Evolutionary conservation across 805 yeast species (phyloP).

Genomic region (Schizosaccharomyces osmophilus): DNA sequence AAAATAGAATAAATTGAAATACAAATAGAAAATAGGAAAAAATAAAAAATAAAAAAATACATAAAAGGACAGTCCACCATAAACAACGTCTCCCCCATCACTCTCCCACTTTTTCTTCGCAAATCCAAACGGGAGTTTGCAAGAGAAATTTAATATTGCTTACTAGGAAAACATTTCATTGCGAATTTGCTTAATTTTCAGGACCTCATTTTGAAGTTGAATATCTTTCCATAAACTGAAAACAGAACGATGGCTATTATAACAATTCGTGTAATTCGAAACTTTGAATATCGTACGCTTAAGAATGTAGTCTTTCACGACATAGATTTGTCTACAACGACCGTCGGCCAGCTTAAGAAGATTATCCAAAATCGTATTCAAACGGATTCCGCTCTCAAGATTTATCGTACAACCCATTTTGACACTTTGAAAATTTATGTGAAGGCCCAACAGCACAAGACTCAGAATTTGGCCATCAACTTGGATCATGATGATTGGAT

Average conservation of each 20-base stretch:
- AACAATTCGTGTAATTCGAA: conserved; percentile 69
- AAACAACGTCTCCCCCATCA: too few species aligned
- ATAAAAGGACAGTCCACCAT: too few species aligned
- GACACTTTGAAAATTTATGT: conserved; percentile 49
- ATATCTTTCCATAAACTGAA: not conserved
- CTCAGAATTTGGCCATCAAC: conserved; percentile 76
- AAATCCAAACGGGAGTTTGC: too few species aligned
- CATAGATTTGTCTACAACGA: conserved; percentile 44
- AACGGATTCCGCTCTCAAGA: not conserved
- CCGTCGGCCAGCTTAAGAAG: conserved; percentile 38
- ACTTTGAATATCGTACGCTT: conserved; percentile 77
- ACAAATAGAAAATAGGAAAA: too few species aligned
- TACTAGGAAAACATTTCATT: too few species aligned
- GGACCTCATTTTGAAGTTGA: not conserved
- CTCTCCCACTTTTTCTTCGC: too few species aligned
- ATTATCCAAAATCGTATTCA: conserved; percentile 17
- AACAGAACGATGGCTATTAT: conserved; percentile 31
- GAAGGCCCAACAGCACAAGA: conserved; percentile 84
- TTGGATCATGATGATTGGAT: conserved; percentile 68
- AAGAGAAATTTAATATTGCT: too few species aligned
- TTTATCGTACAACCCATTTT: not conserved
- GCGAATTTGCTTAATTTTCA: not conserved
- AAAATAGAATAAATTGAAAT: too few species aligned
- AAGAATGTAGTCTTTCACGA: conserved; percentile 46
- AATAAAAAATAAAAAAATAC: too few species aligned